Evolutionary conservation across 208 protist species (phyloP), one percentile per base, ranked within the genome.

Genomic region (Willaertia magna): DNA sequence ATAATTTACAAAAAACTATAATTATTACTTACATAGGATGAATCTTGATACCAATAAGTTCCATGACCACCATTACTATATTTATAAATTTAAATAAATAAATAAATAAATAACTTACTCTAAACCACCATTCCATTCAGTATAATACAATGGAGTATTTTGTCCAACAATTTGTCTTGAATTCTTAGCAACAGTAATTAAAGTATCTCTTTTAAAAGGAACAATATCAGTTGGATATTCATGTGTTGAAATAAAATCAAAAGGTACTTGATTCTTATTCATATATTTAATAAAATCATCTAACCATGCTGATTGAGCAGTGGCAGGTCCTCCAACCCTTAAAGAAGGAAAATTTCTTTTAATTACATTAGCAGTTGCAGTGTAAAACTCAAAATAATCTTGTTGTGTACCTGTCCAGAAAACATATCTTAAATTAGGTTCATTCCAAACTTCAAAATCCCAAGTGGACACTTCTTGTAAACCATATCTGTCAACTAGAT

Each of bases 361-460:
- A 18, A 86, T 52, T 30, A 18, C 20, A 79, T 39, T n/a, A 26
- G 85, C 85, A 49, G 85, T 81, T 11, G 26, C 34, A 18, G 48
- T 49, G 12, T 86, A 86, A 1, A 78, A 34, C 14, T 74, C 18
- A 47, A 86, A 81, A 20, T 86, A 86, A 30, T 85, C 43, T 43
- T 75, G 20, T 42, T 85, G 85, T 46, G 85, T 86, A 34, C 85
- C 44, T 42, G 39, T 55, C 55, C 82, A 78, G 74, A 74, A 86
- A 48, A 12, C 34, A 74, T 52, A 20, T 49, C 40, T 84, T n/a
- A 78, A 78, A 34, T 85, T 85, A 22, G 86, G 86, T 79, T 88
- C 86, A 76, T 88, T 88, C 85, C 85, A 88, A 46, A 87, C 67
- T 22, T 87, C 49, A 84, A 61, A 76, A 78, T 59, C 6, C 76